Base-by-base conservation (phyloP, 257 asterid species). In the Salvia hispanica region DNA sequence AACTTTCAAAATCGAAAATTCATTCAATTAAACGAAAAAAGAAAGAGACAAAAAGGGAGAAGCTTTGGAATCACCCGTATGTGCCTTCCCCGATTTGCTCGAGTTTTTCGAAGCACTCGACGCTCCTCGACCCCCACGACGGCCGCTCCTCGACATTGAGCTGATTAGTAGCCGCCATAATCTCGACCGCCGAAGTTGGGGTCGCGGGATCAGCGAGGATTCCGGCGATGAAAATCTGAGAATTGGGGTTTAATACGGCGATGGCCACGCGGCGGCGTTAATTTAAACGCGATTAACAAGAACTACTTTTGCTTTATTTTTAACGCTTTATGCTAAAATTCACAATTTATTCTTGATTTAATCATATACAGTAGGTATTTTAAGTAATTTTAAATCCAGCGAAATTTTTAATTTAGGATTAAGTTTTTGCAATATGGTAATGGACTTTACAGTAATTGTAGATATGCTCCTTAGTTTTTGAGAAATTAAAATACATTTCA, bases 41-140 rank as follows among this genome's bases (percentile, higher is more conserved):
- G 2, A 25, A 18, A 58, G 0, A 16, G 5, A 40, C 37, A 16
- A 36, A 9, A 46, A 33, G 31, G 16, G 14, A 6, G 52, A 5
- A 15, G n/a, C 10, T 16, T 66, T 58, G 9, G 67, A 7, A 74
- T 81, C 9, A 85, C 98, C 97, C 98, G 77, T 93, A 93, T 21
- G 98, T 93, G 59, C 98, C 98, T 88, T 93, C 96, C 10, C 97
- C 98, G 78, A 93, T 93, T 82, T 88, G 95, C 82, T 90, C 98
- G 67, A 93, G 87, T 58, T 90, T 90, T 64, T 92, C 96, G 71
- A 92, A 92, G 81, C 98, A 90, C 39, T 93, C 97, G 64, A 93
- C 88, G 76, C 96, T 93, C 43, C 98, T 82, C 48, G 98, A 90
- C 7, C 98, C 98, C 97, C 97, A 88, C n/a, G 87, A 78, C 67